Evolutionary conservation across 805 yeast genomes (phyloP), one percentile per base, ranked within the genome.

Genomic region (Maudiozyma pseudohumilis): DNA sequence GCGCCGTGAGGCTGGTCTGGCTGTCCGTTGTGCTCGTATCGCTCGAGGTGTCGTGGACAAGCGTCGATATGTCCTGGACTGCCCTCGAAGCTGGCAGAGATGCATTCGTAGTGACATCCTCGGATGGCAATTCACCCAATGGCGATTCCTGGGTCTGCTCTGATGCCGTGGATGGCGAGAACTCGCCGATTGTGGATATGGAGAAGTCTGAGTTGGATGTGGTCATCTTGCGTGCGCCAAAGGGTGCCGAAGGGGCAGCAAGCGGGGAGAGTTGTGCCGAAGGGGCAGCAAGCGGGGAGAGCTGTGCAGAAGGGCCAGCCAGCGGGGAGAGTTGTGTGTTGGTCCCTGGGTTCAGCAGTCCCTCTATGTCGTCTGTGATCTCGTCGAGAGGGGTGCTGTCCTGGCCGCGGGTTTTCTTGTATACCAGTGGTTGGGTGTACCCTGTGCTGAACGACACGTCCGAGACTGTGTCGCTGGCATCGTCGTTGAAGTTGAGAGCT

Each of bases 151-250:
- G 55, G 5, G 63, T 60, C 50, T 65, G 56, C 36, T 66, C 71
- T 1, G 69, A 64, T 3, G 70, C 64, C 2, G 70, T 64, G 6
- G 68, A 63, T 15, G 72, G 72, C 2, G 71, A 66, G 47, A 60
- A 68, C 11, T 68, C 69, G 1, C 72, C 72, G 29, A 68, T 66
- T 2, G 59, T 55, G 1, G 70, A 64, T 12, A 65, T 64, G 7
- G 64, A 56, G 19, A 53, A 53, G 29, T 61, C 61, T 2, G 59
- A 55, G 27, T 52, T 55, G 28, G 56, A 62, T 41, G 47, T 44
- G 15, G 39, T 59, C 54, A 52, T 55, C 18, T 41, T 30, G 17
- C 13, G 16, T 10, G 39, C 38, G 9, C 46, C 42, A 39, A 57
- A 55, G 9, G 61, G 61, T 34, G 48, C 36, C n/a, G 41, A 39